Conservation (phyloP, 148 eudicot genomes). For the Fallopia convolvulus region DNA sequence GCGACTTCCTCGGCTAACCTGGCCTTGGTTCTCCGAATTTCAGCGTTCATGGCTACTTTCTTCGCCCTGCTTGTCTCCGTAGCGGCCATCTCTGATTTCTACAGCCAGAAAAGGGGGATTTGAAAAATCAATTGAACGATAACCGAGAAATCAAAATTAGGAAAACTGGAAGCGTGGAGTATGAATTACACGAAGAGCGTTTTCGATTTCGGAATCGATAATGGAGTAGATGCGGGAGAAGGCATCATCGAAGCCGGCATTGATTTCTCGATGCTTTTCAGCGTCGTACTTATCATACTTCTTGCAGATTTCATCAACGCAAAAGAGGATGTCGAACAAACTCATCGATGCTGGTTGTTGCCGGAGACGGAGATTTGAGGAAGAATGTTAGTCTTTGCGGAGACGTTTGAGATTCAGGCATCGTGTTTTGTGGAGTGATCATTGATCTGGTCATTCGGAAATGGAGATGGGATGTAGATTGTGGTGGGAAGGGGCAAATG, state of each 20-base stretch:
- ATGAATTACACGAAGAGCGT: slow-evolving; percentile 39
- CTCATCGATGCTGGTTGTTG: slow-evolving; percentile 30
- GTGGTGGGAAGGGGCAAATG: neutral
- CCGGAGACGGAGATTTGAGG: neutral
- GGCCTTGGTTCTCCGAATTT: slow-evolving; percentile 80
- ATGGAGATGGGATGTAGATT: neutral
- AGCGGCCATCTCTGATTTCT: slow-evolving; percentile 78
- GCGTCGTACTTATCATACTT: slow-evolving; percentile 88
- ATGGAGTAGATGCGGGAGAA: slow-evolving; percentile 71
- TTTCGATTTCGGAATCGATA: slow-evolving; percentile 65
- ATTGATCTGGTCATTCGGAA: neutral
- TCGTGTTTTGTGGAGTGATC: neutral
- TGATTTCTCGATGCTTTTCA: slow-evolving; percentile 58
- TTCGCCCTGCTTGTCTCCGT: slow-evolving; percentile 68
- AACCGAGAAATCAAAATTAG: neutral
- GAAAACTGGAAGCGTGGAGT: neutral
- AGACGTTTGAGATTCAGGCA: neutral
- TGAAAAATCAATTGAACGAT: neutral
- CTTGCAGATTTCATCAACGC: slow-evolving; percentile 86
- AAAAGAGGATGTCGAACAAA: slow-evolving; percentile 52
- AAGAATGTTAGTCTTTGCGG: neutral
- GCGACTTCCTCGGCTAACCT: slow-evolving; percentile 70
- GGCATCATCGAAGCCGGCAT: slow-evolving; percentile 61
- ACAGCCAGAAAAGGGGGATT: neutral
- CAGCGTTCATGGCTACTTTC: slow-evolving; percentile 79